Evolutionary conservation across 176 grass and related monocot species (phyloP).

Genomic region (Saccharum spontaneum): DNA sequence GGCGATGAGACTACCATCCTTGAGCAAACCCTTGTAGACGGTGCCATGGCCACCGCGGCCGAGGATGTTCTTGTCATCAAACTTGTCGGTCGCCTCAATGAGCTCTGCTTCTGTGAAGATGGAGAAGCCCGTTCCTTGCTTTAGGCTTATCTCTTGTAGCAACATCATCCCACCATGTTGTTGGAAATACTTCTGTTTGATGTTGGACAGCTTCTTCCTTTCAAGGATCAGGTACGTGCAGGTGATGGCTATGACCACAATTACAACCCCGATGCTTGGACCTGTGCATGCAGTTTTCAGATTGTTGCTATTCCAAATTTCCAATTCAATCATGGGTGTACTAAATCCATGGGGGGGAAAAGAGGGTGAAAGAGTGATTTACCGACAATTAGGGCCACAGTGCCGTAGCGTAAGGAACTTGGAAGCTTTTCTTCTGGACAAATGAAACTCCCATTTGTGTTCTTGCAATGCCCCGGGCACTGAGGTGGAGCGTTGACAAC

Average conservation of each 20-base stretch:
- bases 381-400: neutral
- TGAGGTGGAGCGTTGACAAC: neutral
- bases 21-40: slow-evolving; percentile 35
- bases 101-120: slow-evolving; percentile 39
- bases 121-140: slow-evolving; percentile 15
- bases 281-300: neutral
- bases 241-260: neutral
- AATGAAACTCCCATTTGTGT: neutral
- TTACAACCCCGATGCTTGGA: neutral
- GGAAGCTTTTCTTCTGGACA: neutral
- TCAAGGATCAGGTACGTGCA: slow-evolving; percentile 22
- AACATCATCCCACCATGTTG: slow-evolving; percentile 36
- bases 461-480: slow-evolving; percentile 15
- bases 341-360: neutral
- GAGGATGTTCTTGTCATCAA: slow-evolving; percentile 30
- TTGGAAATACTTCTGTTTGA: slow-evolving; percentile 38
- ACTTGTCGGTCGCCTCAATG: slow-evolving; percentile 36
- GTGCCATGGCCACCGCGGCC: slow-evolving; percentile 16
- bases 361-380: neutral
- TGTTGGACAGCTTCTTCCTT: slow-evolving; percentile 33
- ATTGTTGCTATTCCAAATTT: neutral
- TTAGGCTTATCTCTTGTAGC: slow-evolving; percentile 24
- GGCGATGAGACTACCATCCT: neutral
- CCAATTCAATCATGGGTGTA: neutral
- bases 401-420: neutral